Evolutionary conservation across 164 flowering plant species (phyloP).

Genomic region (Magnolia changhungtana): DNA sequence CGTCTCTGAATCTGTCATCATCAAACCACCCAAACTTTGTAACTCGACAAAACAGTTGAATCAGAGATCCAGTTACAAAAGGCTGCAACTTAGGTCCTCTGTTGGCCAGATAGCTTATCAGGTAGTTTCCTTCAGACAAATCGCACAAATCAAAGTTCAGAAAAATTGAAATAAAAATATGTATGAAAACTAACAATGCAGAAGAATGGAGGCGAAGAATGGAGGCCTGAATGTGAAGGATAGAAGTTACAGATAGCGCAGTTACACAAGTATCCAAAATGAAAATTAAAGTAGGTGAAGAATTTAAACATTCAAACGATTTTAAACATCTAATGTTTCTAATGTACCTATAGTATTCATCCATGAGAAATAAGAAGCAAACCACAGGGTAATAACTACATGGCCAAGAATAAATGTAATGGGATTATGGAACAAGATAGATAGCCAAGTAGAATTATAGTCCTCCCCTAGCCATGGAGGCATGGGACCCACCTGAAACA

Average conservation of each 20-base stretch:
- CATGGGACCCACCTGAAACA: background rate
- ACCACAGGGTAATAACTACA: background rate
- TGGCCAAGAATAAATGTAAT: background rate
- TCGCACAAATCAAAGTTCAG: conserved; percentile 17
- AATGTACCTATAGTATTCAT: background rate
- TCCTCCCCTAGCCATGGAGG: background rate
- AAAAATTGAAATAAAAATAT: conserved; percentile 1
- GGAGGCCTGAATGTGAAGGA: background rate
- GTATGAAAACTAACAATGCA: background rate
- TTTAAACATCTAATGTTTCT: background rate
- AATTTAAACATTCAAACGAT: background rate
- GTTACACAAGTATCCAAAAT: background rate
- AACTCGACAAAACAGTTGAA: conserved; percentile 82
- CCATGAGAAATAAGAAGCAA: background rate
- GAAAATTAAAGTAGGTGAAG: background rate
- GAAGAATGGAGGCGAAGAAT: background rate
- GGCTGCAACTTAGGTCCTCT: conserved; percentile 94
- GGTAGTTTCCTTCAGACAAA: conserved; percentile 70
- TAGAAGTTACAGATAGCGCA: background rate
- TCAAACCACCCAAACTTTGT: conserved; percentile 98
- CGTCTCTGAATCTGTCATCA: conserved; percentile 87
- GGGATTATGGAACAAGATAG: background rate
- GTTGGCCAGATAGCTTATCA: conserved; percentile 80
- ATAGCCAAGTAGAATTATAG: background rate
- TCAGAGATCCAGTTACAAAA: conserved; percentile 80